phyloP scores from a whole-genome alignment of 75 land plant genomes.

The Pseudotsuga menziesii region DNA sequence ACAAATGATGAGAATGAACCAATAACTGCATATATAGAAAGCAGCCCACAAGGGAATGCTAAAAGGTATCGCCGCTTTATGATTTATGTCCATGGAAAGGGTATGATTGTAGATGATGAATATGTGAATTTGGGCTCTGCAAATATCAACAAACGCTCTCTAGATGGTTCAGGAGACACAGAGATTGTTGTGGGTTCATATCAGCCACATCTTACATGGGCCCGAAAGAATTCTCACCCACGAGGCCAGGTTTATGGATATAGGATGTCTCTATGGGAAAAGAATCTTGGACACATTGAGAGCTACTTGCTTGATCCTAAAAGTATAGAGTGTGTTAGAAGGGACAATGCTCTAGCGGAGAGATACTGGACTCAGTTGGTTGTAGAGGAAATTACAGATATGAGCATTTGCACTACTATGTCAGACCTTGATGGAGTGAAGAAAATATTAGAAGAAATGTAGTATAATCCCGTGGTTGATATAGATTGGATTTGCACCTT shows the following conservation, averaged over 20 bases:
- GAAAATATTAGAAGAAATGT: conserved; percentile 49
- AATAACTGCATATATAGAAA: conserved; percentile 18
- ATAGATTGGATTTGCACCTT: conserved; percentile 64
- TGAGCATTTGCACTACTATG: conserved; percentile 48
- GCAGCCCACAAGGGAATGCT: conserved; percentile 12
- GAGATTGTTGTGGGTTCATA: conserved; percentile 35
- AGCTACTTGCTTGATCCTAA: conserved; percentile 47
- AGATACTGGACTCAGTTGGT: conserved; percentile 61
- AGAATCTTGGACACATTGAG: conserved; percentile 55
- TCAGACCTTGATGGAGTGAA: conserved; percentile 53
- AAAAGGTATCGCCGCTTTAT: conserved; percentile 27
- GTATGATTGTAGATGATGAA: conserved; percentile 40
- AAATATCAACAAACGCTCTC: conserved; percentile 37
- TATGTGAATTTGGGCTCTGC: conserved; percentile 29
- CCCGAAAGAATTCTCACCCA: conserved; percentile 18
- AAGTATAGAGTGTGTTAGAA: conserved; percentile 47
- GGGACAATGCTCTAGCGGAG: conserved; percentile 56
- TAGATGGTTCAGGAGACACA: conserved; percentile 28
- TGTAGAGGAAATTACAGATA: conserved; percentile 42
- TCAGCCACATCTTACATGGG: conserved; percentile 34
- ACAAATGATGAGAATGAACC: conserved; percentile 13
- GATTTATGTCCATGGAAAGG: conserved; percentile 41
- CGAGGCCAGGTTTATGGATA: conserved; percentile 79
- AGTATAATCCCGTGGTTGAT: conserved; percentile 28
- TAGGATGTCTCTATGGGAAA: conserved; percentile 85